Conservation (phyloP, 768 basidiomycete species). For the Lentinula sp. region DNA sequence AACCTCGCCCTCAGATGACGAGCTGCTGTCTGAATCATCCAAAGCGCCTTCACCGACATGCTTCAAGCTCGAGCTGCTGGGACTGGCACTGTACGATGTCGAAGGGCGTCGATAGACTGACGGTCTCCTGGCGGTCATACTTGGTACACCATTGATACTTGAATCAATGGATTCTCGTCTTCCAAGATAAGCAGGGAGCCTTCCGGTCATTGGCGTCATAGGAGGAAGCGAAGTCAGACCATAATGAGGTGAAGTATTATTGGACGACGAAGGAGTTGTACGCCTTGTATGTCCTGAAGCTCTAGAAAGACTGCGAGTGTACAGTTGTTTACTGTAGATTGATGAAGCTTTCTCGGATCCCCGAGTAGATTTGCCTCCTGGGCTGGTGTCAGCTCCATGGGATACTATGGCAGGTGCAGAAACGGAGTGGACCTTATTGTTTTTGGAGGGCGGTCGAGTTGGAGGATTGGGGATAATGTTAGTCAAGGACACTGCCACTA, state of each 20-base stretch:
- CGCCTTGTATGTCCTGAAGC: slow-evolving; percentile 30
- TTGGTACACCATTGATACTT: slow-evolving; percentile 13
- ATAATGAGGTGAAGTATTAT: slow-evolving; percentile 51
- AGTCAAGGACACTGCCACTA: slow-evolving; percentile 52
- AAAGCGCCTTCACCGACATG: slow-evolving; percentile 76
- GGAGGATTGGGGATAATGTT: slow-evolving; percentile 36
- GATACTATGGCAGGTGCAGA: slow-evolving; percentile 37
- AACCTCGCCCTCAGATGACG: slow-evolving; percentile 39
- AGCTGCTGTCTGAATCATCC: slow-evolving; percentile 56
- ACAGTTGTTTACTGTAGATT: slow-evolving; percentile 12
- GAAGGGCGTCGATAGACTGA: slow-evolving; percentile 42
- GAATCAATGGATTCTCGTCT: slow-evolving; percentile 30
- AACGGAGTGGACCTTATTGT: slow-evolving; percentile 28
- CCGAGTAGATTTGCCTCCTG: slow-evolving; percentile 13
- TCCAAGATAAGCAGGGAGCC: slow-evolving; percentile 30
- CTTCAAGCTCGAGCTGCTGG: slow-evolving; percentile 37
- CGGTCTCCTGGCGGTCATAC: slow-evolving; percentile 20
- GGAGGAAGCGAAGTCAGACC: slow-evolving; percentile 36
- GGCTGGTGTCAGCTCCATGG: slow-evolving; percentile 19
- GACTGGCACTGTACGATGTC: slow-evolving; percentile 33
- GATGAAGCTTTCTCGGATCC: slow-evolving; percentile 11
- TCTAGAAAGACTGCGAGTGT: slow-evolving; percentile 24
- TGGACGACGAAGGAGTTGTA: slow-evolving; percentile 52
- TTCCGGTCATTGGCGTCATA: slow-evolving; percentile 24
- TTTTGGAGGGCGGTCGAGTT: slow-evolving; percentile 14